Percentiles rank a stretch among this genome's conserved stretches.
These are phyloP conservation scores for Wickerhamomyces chambardii DNA, from an alignment of 805 yeast genomes.

Conservation along the genomic window DNA sequence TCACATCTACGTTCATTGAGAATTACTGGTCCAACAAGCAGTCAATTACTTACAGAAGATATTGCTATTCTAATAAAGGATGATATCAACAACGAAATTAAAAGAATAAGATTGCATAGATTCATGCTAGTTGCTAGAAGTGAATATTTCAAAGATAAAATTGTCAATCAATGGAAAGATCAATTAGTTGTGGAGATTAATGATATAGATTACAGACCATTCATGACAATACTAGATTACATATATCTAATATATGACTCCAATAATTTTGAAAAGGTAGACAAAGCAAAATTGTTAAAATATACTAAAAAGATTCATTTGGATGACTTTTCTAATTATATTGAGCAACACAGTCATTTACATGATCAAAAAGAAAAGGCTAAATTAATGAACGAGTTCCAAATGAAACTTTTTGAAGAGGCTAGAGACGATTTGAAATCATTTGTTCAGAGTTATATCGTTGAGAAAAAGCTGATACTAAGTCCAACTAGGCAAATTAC, in stretches of 20 bases:
- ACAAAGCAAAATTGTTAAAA: conserved; percentile 18
- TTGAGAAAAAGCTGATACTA: conserved; percentile 6
- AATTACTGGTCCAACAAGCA: conserved; percentile 8
- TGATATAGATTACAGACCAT: conserved; percentile 11
- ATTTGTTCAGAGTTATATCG: conserved; percentile 10
- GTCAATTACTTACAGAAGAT: conserved; percentile 3
- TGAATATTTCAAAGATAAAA: conserved; percentile 16
- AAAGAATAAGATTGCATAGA: conserved; percentile 23
- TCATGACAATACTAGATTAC: conserved; percentile 20
- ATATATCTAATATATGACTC: conserved; percentile 30
- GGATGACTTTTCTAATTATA: conserved; percentile 25
- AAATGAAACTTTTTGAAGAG: conserved; percentile 8
- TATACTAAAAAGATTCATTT: conserved; percentile 26
- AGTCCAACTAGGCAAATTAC: no score
- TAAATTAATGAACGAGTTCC: conserved; percentile 20
- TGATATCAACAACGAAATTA: conserved; percentile 11
- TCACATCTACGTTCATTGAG: conserved; percentile 49
- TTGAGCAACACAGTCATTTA: conserved; percentile 20
- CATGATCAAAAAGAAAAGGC: conserved; percentile 21
- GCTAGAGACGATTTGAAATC: conserved; percentile 12
- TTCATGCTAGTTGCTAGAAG: conserved; percentile 33
- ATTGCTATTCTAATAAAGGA: conserved; percentile 11
- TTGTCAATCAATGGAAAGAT: conserved; percentile 16
- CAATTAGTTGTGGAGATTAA: conserved; percentile 12
- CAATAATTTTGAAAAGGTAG: conserved; percentile 21